Percentiles rank a stretch among this genome's conserved stretches.
Conservation (phyloP, 805 yeast species). For the Clavispora fructus region DNA sequence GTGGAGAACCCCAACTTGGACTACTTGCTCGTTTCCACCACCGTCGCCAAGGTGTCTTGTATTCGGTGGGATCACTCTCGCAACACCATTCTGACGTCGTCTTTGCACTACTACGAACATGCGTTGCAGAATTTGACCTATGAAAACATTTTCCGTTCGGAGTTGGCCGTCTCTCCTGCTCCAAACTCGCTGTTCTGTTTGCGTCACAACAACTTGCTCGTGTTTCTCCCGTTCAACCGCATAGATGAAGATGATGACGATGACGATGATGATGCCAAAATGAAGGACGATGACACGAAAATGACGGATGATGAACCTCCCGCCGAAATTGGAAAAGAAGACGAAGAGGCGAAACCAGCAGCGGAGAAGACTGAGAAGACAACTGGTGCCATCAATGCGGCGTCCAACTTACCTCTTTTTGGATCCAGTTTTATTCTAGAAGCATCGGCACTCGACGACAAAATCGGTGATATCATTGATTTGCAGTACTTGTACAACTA, state of each 20-base stretch:
- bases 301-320: conserved; percentile 9
- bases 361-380: conserved; percentile 2
- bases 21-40: conserved; percentile 60
- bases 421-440: conserved; percentile 56
- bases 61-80: conserved; percentile 59
- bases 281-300: conserved; percentile 29
- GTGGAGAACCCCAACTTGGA: conserved; percentile 47
- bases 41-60: conserved; percentile 72
- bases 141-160: conserved; percentile 37
- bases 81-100: conserved; percentile 60
- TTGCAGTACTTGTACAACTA: conserved; percentile 68
- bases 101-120: conserved; percentile 83
- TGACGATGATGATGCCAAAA: conserved; percentile 26
- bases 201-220: conserved; percentile 62
- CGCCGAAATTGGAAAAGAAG: not conserved
- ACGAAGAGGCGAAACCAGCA: not conserved
- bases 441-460: conserved; percentile 50
- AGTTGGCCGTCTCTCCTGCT: conserved; percentile 58
- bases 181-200: conserved; percentile 47
- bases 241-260: conserved; percentile 38
- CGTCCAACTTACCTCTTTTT: conserved; percentile 22
- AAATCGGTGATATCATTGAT: conserved; percentile 62
- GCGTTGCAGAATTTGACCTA: conserved; percentile 48
- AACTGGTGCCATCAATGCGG: not conserved
- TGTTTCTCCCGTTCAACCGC: conserved; percentile 60